Evolutionary conservation across 1,139 yeast species (phyloP), one percentile per base, ranked within the genome.

Genomic region (Petasospora fabianii): DNA sequence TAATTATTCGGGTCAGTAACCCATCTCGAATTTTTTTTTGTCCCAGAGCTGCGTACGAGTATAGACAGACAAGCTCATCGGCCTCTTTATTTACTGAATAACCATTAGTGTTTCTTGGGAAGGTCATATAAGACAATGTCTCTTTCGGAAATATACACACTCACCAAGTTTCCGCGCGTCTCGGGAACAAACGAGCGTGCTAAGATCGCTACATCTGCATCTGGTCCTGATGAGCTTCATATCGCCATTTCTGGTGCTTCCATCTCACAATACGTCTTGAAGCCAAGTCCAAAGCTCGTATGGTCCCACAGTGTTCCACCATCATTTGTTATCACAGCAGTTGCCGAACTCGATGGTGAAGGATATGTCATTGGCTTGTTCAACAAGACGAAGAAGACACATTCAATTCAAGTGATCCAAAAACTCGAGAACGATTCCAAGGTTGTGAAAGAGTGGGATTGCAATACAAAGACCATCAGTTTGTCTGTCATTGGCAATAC

Each of bases 241-340:
- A 61, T 86, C 29, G 95, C 88, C 33, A 73, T 86, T 27, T 81
- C 94, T 19, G 87, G 85, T 43, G 83, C 94, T 32, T 78, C 84
- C 40, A 69, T 88, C 38, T 77, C 86, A 15, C 76, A 81, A 42
- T 84, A 81, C 56, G 67, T 84, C 24, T 71, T 85, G 38, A 78
- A 77, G 51, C 96, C 96, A 27, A 78, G 94, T 11, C 96, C 96
- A 12, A 83, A 78, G 54, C 65, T 85, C 51, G 65, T 78, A 31
- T 84, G 92, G 84, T 78, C 87, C 1, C 73, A 75, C 54, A 77
- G 92, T 5, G 68, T 84, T 29, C 74, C 87, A 5, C 92, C 92
- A 5, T 69, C 74, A 11, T 68, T 77, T 20, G 48, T 63, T 1
- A 72, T 82, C 27, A 55, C 63, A 1, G 28, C 41, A 10, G 37